These are phyloP conservation scores for Phalaenopsis aphrodite DNA, from an alignment of 106 monocot species.

Conservation along the genomic window DNA sequence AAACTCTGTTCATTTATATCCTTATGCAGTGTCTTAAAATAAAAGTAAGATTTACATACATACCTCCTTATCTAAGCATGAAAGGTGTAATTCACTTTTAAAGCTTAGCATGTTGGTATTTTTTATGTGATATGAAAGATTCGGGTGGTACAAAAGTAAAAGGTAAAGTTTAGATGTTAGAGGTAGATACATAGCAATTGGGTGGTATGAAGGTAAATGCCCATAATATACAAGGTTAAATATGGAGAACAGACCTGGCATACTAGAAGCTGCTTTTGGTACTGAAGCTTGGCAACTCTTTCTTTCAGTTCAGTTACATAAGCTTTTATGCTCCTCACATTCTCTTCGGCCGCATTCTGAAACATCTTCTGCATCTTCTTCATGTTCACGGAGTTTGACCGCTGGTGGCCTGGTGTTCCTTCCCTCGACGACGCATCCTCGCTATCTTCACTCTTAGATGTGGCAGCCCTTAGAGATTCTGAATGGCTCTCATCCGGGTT, in stretches of 20 bases:
- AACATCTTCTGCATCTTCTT: conserved; percentile 95
- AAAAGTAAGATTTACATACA: background rate
- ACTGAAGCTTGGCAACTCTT: conserved; percentile 89
- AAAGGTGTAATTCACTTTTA: too few relatives aligned
- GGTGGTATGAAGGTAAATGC: too few relatives aligned
- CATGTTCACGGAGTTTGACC: conserved; percentile 56
- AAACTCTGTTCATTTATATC: too few relatives aligned
- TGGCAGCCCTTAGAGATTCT: conserved; percentile 46
- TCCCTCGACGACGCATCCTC: conserved; percentile 66
- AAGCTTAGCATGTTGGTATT: too few relatives aligned
- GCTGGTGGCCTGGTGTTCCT: conserved; percentile 49
- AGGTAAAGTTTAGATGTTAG: too few relatives aligned
- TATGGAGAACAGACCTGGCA: conserved; percentile 51
- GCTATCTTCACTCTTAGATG: conserved; percentile 61
- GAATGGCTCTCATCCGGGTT: conserved; percentile 38
- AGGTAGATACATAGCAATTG: too few relatives aligned
- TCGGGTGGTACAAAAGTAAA: too few relatives aligned
- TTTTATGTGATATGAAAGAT: too few relatives aligned
- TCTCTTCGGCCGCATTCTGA: conserved; percentile 92
- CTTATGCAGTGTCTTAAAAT: background rate
- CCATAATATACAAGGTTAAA: too few relatives aligned
- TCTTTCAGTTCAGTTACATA: conserved; percentile 96
- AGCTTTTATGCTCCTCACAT: conserved; percentile 76
- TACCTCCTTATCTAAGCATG: too few relatives aligned
- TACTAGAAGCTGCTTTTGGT: conserved; percentile 93